Percentiles rank a stretch among this genome's conserved stretches.
Evolutionary conservation across 2,329 filamentous ascomycete genomes (phyloP).

Genomic region (Clarireedia paspali): DNA sequence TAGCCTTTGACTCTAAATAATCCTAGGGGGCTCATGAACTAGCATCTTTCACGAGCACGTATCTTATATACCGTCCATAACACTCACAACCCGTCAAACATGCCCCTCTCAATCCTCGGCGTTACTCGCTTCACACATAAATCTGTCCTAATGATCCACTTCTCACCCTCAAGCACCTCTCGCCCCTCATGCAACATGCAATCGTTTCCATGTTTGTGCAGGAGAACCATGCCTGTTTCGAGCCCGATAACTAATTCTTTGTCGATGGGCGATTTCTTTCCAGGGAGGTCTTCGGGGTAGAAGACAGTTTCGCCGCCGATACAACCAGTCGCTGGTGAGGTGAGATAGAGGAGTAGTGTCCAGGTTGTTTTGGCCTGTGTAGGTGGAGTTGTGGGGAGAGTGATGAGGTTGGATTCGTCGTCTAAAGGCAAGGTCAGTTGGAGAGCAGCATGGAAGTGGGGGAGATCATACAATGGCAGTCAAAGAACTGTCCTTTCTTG

Average conservation of each 20-base stretch:
- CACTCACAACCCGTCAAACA: no score
- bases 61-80: no score
- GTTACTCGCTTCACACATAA: conserved; percentile 51
- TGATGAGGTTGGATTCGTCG: conserved; percentile 75
- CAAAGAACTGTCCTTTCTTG: conserved; percentile 79
- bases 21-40: no score
- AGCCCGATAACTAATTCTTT: conserved; percentile 65
- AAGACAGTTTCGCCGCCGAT: conserved; percentile 87
- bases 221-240: conserved; percentile 76
- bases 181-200: conserved; percentile 86
- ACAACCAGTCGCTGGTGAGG: conserved; percentile 65
- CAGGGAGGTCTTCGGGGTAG: conserved; percentile 59
- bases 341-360: conserved; percentile 85
- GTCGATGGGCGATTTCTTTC: conserved; percentile 34
- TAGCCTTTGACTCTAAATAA: no score
- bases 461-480: conserved; percentile 71
- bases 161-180: conserved; percentile 73
- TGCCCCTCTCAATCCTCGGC: not conserved
- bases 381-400: conserved; percentile 40
- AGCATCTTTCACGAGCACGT: no score
- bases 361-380: conserved; percentile 68
- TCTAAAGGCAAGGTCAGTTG: conserved; percentile 42
- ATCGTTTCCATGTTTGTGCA: conserved; percentile 84
- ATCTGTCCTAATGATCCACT: conserved; percentile 86
- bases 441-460: not conserved